Evolutionary conservation across 2,329 filamentous ascomycete species (phyloP).

Genomic region (Tolypocladium guangdongense): DNA sequence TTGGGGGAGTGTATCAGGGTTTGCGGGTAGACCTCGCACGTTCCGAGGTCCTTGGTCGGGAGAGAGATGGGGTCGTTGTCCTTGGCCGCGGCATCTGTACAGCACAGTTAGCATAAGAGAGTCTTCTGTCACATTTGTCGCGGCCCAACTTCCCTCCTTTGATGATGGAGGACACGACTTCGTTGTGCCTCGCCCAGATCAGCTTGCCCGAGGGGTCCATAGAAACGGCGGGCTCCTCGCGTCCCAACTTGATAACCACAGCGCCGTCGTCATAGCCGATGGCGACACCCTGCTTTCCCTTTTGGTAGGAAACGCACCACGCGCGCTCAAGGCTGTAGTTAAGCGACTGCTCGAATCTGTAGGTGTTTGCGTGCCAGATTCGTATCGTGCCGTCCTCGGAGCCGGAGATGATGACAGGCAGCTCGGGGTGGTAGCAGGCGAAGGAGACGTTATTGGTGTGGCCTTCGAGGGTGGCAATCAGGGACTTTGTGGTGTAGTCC

Average conservation of each 20-base stretch:
- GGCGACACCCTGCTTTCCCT: constrained; percentile 85
- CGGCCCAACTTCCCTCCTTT: constrained; percentile 52
- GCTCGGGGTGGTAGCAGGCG: constrained; percentile 92
- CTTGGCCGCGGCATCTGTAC: constrained; percentile 63
- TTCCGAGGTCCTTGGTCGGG: constrained; percentile 87
- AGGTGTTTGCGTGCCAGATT: constrained; percentile 98
- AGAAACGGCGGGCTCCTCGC: constrained; percentile 92
- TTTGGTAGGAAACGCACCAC: constrained; percentile 95
- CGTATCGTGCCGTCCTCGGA: constrained; percentile 96
- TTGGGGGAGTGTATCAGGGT: constrained; percentile 94
- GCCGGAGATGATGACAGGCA: constrained; percentile 94
- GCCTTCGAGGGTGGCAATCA: constrained; percentile 92
- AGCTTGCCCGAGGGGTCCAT: constrained; percentile 96
- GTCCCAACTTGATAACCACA: constrained; percentile 93
- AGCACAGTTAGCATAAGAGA: constrained; percentile 14
- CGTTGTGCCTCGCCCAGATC: constrained; percentile 91
- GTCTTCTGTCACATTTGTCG: background rate
- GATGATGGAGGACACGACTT: constrained; percentile 90
- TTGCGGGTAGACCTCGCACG: constrained; percentile 93
- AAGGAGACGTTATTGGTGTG: constrained; percentile 98
- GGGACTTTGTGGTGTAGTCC: constrained; percentile 97
- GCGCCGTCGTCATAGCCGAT: constrained; percentile 97
- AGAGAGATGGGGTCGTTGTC: constrained; percentile 80
- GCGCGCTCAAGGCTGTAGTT: constrained; percentile 94
- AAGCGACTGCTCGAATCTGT: constrained; percentile 87